A percentile compares a stretch with the other conserved stretches of the same genome.
phyloP scores from a whole-genome alignment of 108 stramenopile genomes.

The Nitzschia palea region DNA sequence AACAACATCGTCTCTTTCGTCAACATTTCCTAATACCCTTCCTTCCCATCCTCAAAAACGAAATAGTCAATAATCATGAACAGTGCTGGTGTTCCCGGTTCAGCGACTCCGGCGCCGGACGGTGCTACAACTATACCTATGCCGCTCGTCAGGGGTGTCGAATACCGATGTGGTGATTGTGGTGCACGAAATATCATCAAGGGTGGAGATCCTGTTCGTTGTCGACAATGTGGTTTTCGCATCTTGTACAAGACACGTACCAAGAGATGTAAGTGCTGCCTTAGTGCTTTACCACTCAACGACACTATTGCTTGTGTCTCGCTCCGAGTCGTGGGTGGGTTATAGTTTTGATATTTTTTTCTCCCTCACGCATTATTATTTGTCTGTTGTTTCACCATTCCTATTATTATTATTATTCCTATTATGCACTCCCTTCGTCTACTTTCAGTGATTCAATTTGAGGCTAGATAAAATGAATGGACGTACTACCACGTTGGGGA shows the following conservation, averaged over 20 bases:
- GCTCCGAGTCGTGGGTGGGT: too few relatives aligned
- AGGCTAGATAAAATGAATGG: conserved; percentile 72
- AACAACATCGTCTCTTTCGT: too few relatives aligned
- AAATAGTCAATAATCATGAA: not conserved
- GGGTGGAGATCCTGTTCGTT: conserved; percentile 90
- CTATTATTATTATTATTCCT: too few relatives aligned
- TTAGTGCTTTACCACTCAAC: not conserved
- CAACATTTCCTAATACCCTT: too few relatives aligned
- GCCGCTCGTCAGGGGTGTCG: conserved; percentile 67
- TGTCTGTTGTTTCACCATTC: too few relatives aligned
- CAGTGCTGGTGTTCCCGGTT: conserved; percentile 1
- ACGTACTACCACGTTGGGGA: too few relatives aligned
- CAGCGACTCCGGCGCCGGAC: conserved; percentile 1
- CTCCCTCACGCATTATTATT: too few relatives aligned
- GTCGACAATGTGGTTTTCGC: conserved; percentile 96
- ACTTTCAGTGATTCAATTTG: conserved; percentile 78
- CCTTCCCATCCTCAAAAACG: not conserved
- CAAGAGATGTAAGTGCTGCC: conserved; percentile 79
- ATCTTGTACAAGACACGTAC: conserved; percentile 98
- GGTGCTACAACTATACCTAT: conserved; percentile 17
- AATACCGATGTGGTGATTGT: conserved; percentile 92
- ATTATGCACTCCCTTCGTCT: too few relatives aligned
- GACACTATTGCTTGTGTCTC: too few relatives aligned
- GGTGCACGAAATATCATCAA: conserved; percentile 80
- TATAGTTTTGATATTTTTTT: too few relatives aligned